Evolutionary conservation across 2,329 filamentous ascomycete genomes (phyloP).

Genomic region (Coniella vitis): DNA sequence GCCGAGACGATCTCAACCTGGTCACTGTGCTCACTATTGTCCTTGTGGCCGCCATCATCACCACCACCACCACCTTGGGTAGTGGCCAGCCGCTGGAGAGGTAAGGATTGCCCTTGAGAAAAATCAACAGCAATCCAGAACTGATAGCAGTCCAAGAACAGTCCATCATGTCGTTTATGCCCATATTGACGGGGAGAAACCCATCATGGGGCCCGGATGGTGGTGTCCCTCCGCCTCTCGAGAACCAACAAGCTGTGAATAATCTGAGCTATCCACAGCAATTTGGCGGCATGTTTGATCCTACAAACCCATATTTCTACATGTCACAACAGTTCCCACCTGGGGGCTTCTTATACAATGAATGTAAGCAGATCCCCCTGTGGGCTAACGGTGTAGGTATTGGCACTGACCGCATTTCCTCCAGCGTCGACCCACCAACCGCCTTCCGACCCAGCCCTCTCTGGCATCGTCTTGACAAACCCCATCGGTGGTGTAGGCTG

Average conservation of each 20-base stretch:
- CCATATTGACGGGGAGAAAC: conserved; percentile 3
- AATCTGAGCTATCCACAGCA: background rate
- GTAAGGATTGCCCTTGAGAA: no score
- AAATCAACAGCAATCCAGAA: background rate
- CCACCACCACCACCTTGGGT: no score
- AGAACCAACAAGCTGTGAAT: background rate
- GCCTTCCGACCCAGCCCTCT: conserved; percentile 36
- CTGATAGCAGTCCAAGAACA: background rate
- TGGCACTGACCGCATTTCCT: conserved; percentile 22
- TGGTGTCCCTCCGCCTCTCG: conserved; percentile 1
- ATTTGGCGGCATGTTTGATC: background rate
- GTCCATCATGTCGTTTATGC: background rate
- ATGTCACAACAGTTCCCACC: no score
- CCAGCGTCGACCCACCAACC: conserved; percentile 38
- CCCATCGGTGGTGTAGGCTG: conserved; percentile 50
- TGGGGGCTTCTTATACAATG: no score
- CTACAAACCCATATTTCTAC: background rate
- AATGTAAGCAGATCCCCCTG: no score
- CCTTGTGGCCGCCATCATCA: no score
- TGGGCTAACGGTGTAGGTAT: no score
- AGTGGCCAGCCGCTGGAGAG: no score
- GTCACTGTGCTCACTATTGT: no score
- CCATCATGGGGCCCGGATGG: conserved; percentile 5
- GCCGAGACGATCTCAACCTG: no score
- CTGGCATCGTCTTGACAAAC: conserved; percentile 49